These are phyloP conservation scores for Geosmithia morbida DNA, from an alignment of 2,329 filamentous ascomycete genomes.

Conservation along the genomic window DNA sequence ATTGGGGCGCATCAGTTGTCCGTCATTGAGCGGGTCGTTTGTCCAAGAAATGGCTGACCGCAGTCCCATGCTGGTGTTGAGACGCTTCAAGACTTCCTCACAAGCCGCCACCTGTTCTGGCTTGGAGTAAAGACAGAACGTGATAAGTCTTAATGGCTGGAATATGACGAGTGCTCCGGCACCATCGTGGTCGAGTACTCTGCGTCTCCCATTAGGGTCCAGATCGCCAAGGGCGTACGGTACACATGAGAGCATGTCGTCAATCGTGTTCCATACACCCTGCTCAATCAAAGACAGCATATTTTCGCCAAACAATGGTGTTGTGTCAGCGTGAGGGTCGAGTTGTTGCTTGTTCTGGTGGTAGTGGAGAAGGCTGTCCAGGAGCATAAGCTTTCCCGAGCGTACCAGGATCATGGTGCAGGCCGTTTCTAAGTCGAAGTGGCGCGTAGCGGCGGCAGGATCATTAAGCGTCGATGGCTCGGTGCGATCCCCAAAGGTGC, in stretches of 20 bases:
- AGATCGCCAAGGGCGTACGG: constrained; percentile 17
- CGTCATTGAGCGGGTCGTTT: background rate
- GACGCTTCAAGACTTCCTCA: constrained; percentile 8
- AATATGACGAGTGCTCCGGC: constrained; percentile 15
- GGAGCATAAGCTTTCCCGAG: constrained; percentile 14
- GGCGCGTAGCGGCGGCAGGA: constrained; percentile 6
- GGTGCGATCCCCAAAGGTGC: constrained; percentile 12
- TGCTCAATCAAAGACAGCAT: constrained; percentile 7
- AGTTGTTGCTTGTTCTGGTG: constrained; percentile 5
- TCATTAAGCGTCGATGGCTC: constrained; percentile 12
- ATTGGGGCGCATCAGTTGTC: background rate
- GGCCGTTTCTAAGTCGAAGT: constrained; percentile 16
- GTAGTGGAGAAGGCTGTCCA: constrained; percentile 13
- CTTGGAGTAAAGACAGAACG: constrained; percentile 13
- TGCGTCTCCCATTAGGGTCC: constrained; percentile 8
- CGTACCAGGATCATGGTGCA: constrained; percentile 16
- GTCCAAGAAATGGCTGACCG: constrained; percentile 9
- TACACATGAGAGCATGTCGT: constrained; percentile 15
- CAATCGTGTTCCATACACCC: constrained; percentile 11
- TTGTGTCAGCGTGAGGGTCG: background rate
- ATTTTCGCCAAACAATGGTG: background rate
- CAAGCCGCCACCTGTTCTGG: constrained; percentile 9
- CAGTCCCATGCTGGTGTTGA: constrained; percentile 14
- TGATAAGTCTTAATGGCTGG: constrained; percentile 15
- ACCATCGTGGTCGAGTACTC: constrained; percentile 12